These are phyloP conservation scores for Fraxinus sp. DNA, from an alignment of 305 asterid species.

Conservation along the genomic window DNA sequence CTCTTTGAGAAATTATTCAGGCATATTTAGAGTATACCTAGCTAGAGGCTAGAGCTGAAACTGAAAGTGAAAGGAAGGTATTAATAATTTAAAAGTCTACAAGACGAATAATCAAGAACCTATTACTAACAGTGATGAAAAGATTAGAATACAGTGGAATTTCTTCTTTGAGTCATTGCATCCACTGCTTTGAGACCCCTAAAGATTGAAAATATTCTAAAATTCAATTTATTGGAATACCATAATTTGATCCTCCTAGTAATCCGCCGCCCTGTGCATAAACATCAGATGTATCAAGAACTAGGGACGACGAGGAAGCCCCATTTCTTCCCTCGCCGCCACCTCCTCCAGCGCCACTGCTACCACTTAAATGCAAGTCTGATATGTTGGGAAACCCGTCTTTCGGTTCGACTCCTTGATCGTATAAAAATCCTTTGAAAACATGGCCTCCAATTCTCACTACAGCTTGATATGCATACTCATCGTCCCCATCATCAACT, in stretches of 20 bases:
- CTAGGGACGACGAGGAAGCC: constrained; percentile 27
- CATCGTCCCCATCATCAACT: constrained; percentile 68
- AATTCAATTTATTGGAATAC: constrained; percentile 52
- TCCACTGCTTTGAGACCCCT: constrained; percentile 19
- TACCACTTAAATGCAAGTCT: constrained; percentile 63
- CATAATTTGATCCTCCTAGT: constrained; percentile 53
- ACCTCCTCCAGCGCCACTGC: constrained; percentile 13
- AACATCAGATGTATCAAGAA: constrained; percentile 36
- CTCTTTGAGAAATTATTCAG: background rate
- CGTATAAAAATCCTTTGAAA: constrained; percentile 73
- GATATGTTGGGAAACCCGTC: constrained; percentile 56
- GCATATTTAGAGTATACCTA: constrained; percentile 9
- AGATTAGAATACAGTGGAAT: background rate
- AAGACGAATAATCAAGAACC: constrained; percentile 16
- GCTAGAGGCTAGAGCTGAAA: constrained; percentile 32
- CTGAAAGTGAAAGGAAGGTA: constrained; percentile 3
- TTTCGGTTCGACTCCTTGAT: constrained; percentile 58
- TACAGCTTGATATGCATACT: constrained; percentile 67
- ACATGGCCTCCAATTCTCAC: constrained; percentile 67
- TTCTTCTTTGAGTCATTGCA: background rate
- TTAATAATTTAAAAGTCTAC: background rate
- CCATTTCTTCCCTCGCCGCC: constrained; percentile 24
- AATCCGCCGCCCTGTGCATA: constrained; percentile 45
- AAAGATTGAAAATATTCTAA: background rate
- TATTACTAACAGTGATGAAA: background rate